Evolutionary conservation across 2,329 filamentous ascomycete species (phyloP).

Genomic region (Pseudogymnoascus sp.): DNA sequence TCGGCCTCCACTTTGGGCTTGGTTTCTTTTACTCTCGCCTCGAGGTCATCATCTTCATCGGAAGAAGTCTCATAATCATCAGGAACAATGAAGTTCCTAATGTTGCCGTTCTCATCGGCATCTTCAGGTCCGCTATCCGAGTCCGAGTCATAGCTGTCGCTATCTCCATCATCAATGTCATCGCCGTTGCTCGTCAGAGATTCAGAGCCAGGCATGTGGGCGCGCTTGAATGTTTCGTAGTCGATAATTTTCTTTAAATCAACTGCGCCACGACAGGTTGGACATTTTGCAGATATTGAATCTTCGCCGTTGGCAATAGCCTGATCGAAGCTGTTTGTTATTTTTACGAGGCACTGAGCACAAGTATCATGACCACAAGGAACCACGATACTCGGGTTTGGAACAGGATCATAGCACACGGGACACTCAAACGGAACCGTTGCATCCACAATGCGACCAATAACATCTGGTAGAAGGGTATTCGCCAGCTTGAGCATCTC

Average conservation of each 20-base stretch:
- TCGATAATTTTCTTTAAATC: constrained; percentile 66
- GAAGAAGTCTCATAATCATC: constrained; percentile 34
- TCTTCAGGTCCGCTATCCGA: constrained; percentile 35
- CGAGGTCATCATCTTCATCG: constrained; percentile 18
- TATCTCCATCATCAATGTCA: constrained; percentile 20
- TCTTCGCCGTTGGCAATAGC: constrained; percentile 56
- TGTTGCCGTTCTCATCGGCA: constrained; percentile 34
- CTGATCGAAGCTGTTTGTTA: constrained; percentile 53
- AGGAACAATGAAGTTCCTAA: constrained; percentile 50
- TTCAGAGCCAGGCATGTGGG: constrained; percentile 53
- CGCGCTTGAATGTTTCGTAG: constrained; percentile 64
- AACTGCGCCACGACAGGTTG: constrained; percentile 64
- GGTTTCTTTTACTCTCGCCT: constrained; percentile 15
- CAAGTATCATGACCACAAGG: constrained; percentile 81
- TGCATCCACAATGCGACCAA: constrained; percentile 52
- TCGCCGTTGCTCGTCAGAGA: constrained; percentile 26
- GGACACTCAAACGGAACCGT: constrained; percentile 61
- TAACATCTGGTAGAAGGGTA: constrained; percentile 49
- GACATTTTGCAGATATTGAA: constrained; percentile 46
- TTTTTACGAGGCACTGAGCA: constrained; percentile 63
- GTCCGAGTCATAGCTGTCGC: constrained; percentile 29
- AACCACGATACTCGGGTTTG: constrained; percentile 69
- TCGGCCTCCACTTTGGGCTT: not conserved
- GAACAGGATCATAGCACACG: constrained; percentile 69
- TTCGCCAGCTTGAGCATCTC: constrained; percentile 55